Base-by-base conservation (phyloP, 2,329 filamentous ascomycete genomes). In the Aspergillus ustus region DNA sequence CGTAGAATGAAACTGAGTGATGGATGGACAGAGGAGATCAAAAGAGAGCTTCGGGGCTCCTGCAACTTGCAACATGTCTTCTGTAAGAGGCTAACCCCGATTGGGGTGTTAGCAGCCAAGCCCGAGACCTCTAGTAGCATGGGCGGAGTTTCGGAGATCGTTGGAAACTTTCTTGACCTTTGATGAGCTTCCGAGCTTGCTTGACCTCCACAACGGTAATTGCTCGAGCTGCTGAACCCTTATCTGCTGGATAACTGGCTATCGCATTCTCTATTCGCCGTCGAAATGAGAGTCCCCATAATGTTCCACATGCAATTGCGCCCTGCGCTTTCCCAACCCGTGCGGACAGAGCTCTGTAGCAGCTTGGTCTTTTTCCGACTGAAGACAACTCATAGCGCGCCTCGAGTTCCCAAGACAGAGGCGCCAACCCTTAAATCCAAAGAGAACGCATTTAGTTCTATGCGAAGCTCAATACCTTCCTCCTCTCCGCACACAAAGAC, bases 261-360 rank as follows among this genome's bases (percentile, higher is more conserved):
- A 25, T 31, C 17, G 4, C 25, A 40, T 31, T 13, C 6, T 20
- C 11, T 17, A 9, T 7, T 20, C 6, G 2, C 19, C 1, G 4
- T n/a, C 34, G 62, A 31, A 4, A 74, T 75, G 72, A 69, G 67
- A 48, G 31, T 60, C 4, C 63, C 67, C n/a, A 65, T 74, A 48
- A 60, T 74, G 9, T 55, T 77, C 13, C 68, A 71, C 54, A 67
- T 73, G 43, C 72, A 72, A 64, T 67, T 76, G 64, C 72, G 72
- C 49, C 60, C 66, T 3, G 59, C 65, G 15, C 61, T 75, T 54
- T 66, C 73, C 8, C 67, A 63, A 53, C 65, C 65, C n/a, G 52
- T 66, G 25, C 72, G 69, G 60, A 66, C 66, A 61, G 67, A 71
- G 31, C 60, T 76, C 45, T 69, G 64, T 46, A 70, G 59, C 59